phyloP scores from a whole-genome alignment of 1,284 basidiomycete genomes.

The Laetiporus sulphureus region DNA sequence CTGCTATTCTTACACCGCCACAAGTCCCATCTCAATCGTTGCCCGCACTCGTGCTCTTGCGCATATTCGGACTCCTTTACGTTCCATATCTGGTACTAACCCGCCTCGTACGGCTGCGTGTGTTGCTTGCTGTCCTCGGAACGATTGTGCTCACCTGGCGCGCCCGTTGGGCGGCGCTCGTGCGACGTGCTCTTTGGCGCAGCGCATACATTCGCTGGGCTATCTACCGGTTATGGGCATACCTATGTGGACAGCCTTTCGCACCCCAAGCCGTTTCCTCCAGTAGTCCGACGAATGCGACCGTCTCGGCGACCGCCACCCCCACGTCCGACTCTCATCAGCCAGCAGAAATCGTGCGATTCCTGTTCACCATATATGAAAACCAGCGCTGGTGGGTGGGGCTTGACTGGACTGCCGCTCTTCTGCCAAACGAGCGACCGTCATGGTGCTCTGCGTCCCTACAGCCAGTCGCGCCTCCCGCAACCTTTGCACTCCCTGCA shows the following conservation, averaged over 20 bases:
- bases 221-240: conserved; percentile 39
- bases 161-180: conserved; percentile 55
- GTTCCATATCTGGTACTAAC: conserved; percentile 56
- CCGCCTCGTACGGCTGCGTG: conserved; percentile 46
- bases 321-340: not conserved
- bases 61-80: conserved; percentile 43
- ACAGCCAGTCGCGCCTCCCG: conserved; percentile 57
- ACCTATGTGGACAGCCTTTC: conserved; percentile 47
- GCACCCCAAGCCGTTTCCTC: conserved; percentile 25
- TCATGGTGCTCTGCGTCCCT: conserved; percentile 73
- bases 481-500: conserved; percentile 50
- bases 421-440: conserved; percentile 86
- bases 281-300: conserved; percentile 24
- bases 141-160: conserved; percentile 54
- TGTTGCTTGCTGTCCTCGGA: conserved; percentile 54
- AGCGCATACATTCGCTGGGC: conserved; percentile 66
- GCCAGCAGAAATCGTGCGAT: conserved; percentile 44
- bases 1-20: conserved; percentile 22
- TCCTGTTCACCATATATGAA: conserved; percentile 85
- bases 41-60: conserved; percentile 32
- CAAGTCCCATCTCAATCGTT: conserved; percentile 19
- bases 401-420: conserved; percentile 88
- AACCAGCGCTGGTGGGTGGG: conserved; percentile 96
- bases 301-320: conserved; percentile 15
- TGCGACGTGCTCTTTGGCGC: conserved; percentile 48